A percentile compares a stretch with the other conserved stretches of the same genome.
These are phyloP conservation scores for Fusarium marasasianum DNA, from an alignment of 2,329 filamentous ascomycete genomes.

Conservation along the genomic window DNA sequence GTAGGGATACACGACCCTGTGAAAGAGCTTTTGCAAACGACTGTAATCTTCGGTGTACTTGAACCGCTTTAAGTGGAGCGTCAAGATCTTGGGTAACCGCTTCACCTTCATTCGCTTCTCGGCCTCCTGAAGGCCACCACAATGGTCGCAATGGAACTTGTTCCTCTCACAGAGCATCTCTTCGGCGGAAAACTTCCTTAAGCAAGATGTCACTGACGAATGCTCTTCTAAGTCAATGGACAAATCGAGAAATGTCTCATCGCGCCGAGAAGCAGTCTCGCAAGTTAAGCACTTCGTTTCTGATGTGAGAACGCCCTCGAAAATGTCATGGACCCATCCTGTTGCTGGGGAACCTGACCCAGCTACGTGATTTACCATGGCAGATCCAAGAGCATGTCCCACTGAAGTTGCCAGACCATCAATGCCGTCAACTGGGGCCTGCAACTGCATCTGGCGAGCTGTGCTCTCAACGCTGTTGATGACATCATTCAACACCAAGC, in stretches of 20 bases:
- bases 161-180: constrained; percentile 99
- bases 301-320: constrained; percentile 92
- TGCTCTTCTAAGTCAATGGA: constrained; percentile 97
- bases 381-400: constrained; percentile 49
- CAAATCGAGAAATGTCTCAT: constrained; percentile 94
- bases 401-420: constrained; percentile 63
- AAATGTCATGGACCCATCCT: constrained; percentile 96
- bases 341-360: constrained; percentile 69
- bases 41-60: constrained; percentile 98
- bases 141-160: constrained; percentile 98
- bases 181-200: constrained; percentile 95
- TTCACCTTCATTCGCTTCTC: constrained; percentile 99
- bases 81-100: constrained; percentile 87
- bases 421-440: constrained; percentile 27
- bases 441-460: constrained; percentile 68
- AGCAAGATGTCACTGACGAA: constrained; percentile 93
- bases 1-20: constrained; percentile 96
- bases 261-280: constrained; percentile 92
- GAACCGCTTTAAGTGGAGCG: constrained; percentile 94
- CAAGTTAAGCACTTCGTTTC: constrained; percentile 97
- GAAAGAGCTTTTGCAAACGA: constrained; percentile 93
- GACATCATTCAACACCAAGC: constrained; percentile 93
- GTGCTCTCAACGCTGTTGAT: constrained; percentile 94
- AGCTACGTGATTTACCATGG: constrained; percentile 48
- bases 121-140: constrained; percentile 94